Conservation (phyloP, 495 filamentous ascomycete genomes). For the Amniculicola lignicola region DNA sequence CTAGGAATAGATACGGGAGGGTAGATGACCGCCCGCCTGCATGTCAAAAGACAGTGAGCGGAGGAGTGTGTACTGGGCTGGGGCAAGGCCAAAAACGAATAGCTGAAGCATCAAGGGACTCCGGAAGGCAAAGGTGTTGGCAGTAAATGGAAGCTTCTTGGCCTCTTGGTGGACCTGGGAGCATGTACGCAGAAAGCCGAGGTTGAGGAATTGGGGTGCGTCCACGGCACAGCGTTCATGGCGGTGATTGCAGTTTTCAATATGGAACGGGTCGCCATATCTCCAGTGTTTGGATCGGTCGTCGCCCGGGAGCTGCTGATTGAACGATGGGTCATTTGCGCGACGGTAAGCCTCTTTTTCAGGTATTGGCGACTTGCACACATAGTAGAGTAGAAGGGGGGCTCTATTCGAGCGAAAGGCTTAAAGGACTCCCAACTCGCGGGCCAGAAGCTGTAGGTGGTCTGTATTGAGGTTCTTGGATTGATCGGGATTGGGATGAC, state of each 20-base stretch:
- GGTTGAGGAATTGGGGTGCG: neutral
- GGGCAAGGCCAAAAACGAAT: neutral
- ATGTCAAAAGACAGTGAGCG: neutral
- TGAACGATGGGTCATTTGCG: slow-evolving; percentile 4
- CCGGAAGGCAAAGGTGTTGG: slow-evolving; percentile 7
- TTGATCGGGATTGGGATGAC: neutral
- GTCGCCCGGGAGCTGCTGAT: slow-evolving; percentile 12
- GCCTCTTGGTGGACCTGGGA: slow-evolving; percentile 13
- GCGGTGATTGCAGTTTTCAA: slow-evolving; percentile 16
- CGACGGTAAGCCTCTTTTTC: slow-evolving; percentile 21
- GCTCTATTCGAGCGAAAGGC: neutral
- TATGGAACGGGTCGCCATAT: slow-evolving; percentile 14
- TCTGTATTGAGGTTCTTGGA: neutral
- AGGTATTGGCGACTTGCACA: slow-evolving; percentile 1
- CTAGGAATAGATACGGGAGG: neutral
- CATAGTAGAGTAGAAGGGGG: slow-evolving; percentile 1
- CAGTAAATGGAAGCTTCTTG: slow-evolving; percentile 3
- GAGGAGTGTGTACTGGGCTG: neutral
- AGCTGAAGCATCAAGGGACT: neutral
- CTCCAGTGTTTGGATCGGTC: slow-evolving; percentile 10
- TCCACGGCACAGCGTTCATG: slow-evolving; percentile 7
- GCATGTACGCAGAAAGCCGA: slow-evolving; percentile 12
- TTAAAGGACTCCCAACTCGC: too few relatives aligned
- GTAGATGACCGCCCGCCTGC: neutral
- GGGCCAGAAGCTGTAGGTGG: neutral